Base-by-base conservation (phyloP, 163 green algal species). In the Coccomyxa subellipsoidea region DNA sequence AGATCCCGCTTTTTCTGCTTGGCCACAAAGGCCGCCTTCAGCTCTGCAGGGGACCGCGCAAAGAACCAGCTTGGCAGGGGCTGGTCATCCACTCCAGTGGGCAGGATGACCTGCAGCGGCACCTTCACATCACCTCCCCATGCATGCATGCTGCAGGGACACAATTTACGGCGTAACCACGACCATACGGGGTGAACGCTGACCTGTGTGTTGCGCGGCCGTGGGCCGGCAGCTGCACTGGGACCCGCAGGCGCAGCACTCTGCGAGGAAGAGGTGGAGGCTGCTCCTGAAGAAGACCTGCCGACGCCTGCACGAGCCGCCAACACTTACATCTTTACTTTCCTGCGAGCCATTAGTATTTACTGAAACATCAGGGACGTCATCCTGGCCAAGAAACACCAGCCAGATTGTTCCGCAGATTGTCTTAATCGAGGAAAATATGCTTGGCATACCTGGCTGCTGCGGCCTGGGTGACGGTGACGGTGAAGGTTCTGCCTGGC, bases 61-160 rank as follows among this genome's bases (percentile, higher is more conserved):
- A 95, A 96, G 80, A 96, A 94, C 90, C 89, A 96, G n/a, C 93
- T 85, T 2, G 93, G 90, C 9, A 96, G 87, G 25, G 89, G 79
- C 47, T 59, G 47, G 47, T 82, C 79, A 5, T 80, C 76, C 37
- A 37, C 25, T 10, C 25, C 38, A n/a, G 76, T 36, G 39, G 81
- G 71, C 72, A 87, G 31, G 53, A 87, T 27, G 34, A 87, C 54
- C 79, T 87, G 83, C 32, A 54, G 72, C 21, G 23, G 47, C 47
- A 59, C n/a, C n/a, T n/a, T n/a, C n/a, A n/a, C n/a, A n/a, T n/a
- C n/a, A n/a, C n/a, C n/a, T n/a, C n/a, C n/a, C n/a, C n/a, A n/a
- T n/a, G n/a, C n/a, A n/a, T n/a, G n/a, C n/a, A n/a, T n/a, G n/a
- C n/a, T n/a, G n/a, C n/a, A n/a, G n/a, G n/a, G n/a, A n/a, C n/a